A percentile compares a stretch with the other conserved stretches of the same genome.
phyloP scores from a whole-genome alignment of 495 filamentous ascomycete genomes.

The Penicillium samsonianum region DNA sequence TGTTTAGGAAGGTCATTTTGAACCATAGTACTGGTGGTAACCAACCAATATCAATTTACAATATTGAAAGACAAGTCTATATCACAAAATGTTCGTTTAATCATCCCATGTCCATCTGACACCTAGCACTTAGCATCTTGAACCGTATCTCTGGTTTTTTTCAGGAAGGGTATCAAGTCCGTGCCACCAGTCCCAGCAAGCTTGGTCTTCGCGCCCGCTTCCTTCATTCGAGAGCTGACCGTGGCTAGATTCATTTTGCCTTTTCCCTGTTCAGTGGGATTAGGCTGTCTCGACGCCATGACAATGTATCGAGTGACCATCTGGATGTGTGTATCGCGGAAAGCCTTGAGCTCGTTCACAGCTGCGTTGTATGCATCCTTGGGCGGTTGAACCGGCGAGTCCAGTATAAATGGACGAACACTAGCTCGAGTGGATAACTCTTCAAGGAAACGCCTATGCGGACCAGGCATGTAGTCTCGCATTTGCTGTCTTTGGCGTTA shows the following conservation, averaged over 20 bases:
- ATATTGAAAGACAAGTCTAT: slow-evolving; percentile 3
- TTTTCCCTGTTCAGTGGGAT: slow-evolving; percentile 14
- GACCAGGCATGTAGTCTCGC: slow-evolving; percentile 94
- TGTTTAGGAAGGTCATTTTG: neutral
- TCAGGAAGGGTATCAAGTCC: slow-evolving; percentile 85
- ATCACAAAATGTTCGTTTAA: slow-evolving; percentile 2
- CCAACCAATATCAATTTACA: slow-evolving; percentile 1
- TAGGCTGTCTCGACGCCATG: slow-evolving; percentile 41
- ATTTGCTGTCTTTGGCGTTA: slow-evolving; percentile 62
- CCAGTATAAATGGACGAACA: slow-evolving; percentile 76
- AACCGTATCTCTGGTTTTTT: slow-evolving; percentile 89
- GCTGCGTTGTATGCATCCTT: slow-evolving; percentile 87
- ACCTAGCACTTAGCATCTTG: slow-evolving; percentile 32
- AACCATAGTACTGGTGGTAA: neutral
- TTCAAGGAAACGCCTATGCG: slow-evolving; percentile 83
- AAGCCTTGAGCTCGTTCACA: slow-evolving; percentile 73
- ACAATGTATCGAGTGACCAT: slow-evolving; percentile 96
- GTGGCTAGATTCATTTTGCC: slow-evolving; percentile 35
- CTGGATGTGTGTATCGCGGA: slow-evolving; percentile 89
- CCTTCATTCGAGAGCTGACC: slow-evolving; percentile 28
- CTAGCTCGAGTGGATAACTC: slow-evolving; percentile 74
- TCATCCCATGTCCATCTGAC: neutral
- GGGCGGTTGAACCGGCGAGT: slow-evolving; percentile 54
- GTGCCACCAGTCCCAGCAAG: slow-evolving; percentile 90
- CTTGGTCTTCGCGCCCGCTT: slow-evolving; percentile 19